Evolutionary conservation across 164 flowering plant species (phyloP).

Genomic region (Stephania japonica): DNA sequence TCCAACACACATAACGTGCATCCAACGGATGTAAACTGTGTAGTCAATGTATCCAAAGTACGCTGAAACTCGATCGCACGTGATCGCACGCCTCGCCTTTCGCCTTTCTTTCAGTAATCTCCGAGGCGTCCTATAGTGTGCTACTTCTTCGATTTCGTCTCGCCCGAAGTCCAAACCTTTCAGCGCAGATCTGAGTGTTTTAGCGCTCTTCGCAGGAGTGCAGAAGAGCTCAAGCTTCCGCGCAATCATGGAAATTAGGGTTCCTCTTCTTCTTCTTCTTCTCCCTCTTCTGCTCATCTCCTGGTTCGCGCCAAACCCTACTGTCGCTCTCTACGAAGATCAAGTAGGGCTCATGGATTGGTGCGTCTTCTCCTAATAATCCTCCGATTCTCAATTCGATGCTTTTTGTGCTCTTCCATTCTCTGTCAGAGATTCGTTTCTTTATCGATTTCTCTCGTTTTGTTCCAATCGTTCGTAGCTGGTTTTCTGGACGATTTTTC

Average conservation of each 20-base stretch:
- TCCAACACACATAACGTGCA: too few species aligned
- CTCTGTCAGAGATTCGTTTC: not conserved
- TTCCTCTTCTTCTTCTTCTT: slow-evolving; percentile 30
- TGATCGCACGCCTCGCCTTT: too few species aligned
- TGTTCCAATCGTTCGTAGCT: not conserved
- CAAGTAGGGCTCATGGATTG: slow-evolving; percentile 94
- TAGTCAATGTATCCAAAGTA: too few species aligned
- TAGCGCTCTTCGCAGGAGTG: not conserved
- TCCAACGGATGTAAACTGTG: too few species aligned
- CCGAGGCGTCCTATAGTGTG: too few species aligned
- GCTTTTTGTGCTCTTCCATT: not conserved
- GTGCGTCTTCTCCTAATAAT: slow-evolving; percentile 26
- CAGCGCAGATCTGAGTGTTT: not conserved
- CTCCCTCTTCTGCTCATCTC: slow-evolving; percentile 28
- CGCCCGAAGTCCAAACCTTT: not conserved
- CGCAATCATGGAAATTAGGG: slow-evolving; percentile 57
- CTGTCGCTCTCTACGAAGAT: slow-evolving; percentile 68
- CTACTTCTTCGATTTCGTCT: not conserved
- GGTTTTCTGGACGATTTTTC: not conserved
- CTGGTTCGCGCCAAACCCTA: slow-evolving; percentile 19
- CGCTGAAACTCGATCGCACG: too few species aligned
- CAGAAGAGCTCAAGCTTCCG: slow-evolving; percentile 15
- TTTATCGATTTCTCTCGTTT: not conserved
- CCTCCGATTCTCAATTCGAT: not conserved
- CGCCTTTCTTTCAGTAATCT: too few species aligned